Base-by-base conservation (phyloP, 176 grass and related monocot species). In the Carex littledalei region DNA sequence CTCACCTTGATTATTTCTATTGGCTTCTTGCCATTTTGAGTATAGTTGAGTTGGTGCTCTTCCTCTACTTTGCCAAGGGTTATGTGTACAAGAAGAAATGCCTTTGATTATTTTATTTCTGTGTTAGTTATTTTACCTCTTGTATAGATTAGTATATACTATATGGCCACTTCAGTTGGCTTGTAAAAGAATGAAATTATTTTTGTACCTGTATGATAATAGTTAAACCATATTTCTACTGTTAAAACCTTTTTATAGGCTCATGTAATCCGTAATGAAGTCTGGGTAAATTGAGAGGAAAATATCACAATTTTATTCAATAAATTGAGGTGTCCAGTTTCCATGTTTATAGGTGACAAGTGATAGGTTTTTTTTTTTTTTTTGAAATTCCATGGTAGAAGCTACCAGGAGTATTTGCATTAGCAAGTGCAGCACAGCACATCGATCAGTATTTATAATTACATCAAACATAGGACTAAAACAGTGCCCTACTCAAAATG, bases 1-100 rank as follows among this genome's bases (percentile, higher is more conserved):
- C 87, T 7, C 87, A 94, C 83, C 84, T 94, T 63, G 86, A 92
- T 80, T 94, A 90, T 86, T 94, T 94, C 84, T 94, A 88, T 45
- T 88, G 88, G 81, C 84, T 94, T 35, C 92, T 92, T 21, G 86
- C 88, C 6, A 78, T 65, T 0, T 34, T 94, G 6, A 88, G 86
- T 58, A 74, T 83, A 3, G 4, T 12, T 2, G 86, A 90, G 84
- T 81, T 94, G 8, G 47, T 20, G 5, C 55, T 94, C 22, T 94
- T 63, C 37, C 14, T 90, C 0, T 39, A 2, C 69, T 87, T 88
- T 56, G 81, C 86, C 0, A 16, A 29, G 0, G 53, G 69, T 14
- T 92, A 92, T 84, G 70, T 67, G 5, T 90, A 88, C 67, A 90
- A 60, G 39, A 81, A 20, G 15, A 65, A 77, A 26, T 65, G 32